phyloP scores from a whole-genome alignment of 2,329 filamentous ascomycete species.

The Aaosphaeria pasadenensis region DNA sequence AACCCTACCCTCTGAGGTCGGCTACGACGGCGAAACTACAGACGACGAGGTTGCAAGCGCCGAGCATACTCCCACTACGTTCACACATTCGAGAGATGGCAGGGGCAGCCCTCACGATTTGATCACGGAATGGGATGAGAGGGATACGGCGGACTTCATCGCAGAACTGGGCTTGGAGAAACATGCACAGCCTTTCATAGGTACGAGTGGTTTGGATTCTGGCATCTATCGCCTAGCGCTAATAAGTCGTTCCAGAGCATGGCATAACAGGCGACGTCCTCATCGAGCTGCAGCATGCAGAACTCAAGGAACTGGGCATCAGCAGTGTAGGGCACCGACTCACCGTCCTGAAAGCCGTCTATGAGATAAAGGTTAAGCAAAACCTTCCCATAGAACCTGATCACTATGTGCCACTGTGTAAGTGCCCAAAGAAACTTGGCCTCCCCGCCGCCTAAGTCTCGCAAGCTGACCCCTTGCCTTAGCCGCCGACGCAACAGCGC shows the following conservation, averaged over 20 bases:
- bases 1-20: constrained; percentile 52
- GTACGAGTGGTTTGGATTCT: constrained; percentile 50
- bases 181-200: constrained; percentile 79
- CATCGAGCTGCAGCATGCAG: constrained; percentile 83
- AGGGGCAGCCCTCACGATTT: constrained; percentile 70
- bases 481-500: constrained; percentile 87
- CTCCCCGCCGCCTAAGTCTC: neutral
- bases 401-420: constrained; percentile 91
- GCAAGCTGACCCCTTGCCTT: constrained; percentile 9
- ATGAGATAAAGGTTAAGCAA: constrained; percentile 93
- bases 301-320: constrained; percentile 93
- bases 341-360: constrained; percentile 92
- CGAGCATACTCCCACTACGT: constrained; percentile 78
- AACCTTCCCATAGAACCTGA: constrained; percentile 88
- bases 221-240: neutral
- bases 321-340: constrained; percentile 89
- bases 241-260: constrained; percentile 63
- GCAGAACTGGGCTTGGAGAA: constrained; percentile 74
- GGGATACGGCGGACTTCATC: constrained; percentile 89
- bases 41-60: constrained; percentile 68
- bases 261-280: constrained; percentile 91
- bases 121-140: constrained; percentile 76
- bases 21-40: constrained; percentile 64
- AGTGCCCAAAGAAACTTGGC: constrained; percentile 32
- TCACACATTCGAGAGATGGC: constrained; percentile 61